Evolutionary conservation across 2,329 filamentous ascomycete species (phyloP), one percentile per base, ranked within the genome.

Genomic region (Arthrinium phaeospermum): DNA sequence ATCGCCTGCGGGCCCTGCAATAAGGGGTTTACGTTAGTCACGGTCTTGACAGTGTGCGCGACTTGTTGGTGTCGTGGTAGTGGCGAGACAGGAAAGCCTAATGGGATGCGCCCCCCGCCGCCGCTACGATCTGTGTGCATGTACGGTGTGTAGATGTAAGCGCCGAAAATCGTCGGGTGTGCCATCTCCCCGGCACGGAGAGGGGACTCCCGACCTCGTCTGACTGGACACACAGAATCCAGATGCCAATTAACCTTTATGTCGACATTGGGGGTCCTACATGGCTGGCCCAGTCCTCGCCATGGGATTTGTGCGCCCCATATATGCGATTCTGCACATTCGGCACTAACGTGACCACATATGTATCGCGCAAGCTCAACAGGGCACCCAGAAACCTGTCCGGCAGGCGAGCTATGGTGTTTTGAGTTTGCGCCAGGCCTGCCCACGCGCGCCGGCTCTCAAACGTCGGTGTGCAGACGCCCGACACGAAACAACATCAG

Each of bases 391-490:
- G 41, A 34, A 41, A 8, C 19, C 57, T 64, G 34, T 64, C 57
- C 57, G 34, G 57, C n/a, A 64, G 37, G 19, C 41, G 57, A 41
- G 41, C 57, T n/a, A 64, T 64, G 57, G 57, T 41, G 57, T 64
- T 64, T 64, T 64, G 57, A 41, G 57, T 64, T 64, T 64, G 57
- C 57, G 22, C 57, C 57, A 64, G 57, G 19, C 57, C 1, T 41
- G 57, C 57, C 34, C 57, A 41, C 34, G 57, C 57, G 57, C 57
- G 34, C 19, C 57, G 57, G 34, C 57, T 64, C 34, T 64, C 34
- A 64, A 64, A 64, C 57, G 57, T 64, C 57, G 57, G 57, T 64
- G 57, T 41, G 57, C 34, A 34, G 57, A 41, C 34, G 57, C 7
- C 57, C 34, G 34, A 41, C 57, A 16, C 57, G 57, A 64, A 64